Evolutionary conservation across 768 basidiomycete species (phyloP).

Genomic region (Lactarius hengduanensis): DNA sequence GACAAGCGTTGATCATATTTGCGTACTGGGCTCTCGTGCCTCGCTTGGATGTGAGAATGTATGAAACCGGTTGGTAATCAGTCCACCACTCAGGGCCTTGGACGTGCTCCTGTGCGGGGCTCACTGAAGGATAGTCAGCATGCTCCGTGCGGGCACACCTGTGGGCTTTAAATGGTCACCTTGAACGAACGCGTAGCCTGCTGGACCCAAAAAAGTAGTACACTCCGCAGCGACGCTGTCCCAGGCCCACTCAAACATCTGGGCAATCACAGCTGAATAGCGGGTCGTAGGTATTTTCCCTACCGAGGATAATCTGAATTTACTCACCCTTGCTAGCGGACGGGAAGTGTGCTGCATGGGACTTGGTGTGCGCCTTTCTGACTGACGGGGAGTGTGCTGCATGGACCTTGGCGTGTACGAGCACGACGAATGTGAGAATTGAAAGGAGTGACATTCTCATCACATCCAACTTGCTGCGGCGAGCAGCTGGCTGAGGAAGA

Average conservation of each 20-base stretch:
- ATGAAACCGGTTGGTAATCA: conserved; percentile 69
- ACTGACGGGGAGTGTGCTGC: background rate
- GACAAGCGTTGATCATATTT: conserved; percentile 43
- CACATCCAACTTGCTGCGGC: background rate
- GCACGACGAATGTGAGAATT: background rate
- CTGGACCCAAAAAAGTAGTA: conserved; percentile 61
- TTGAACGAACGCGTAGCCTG: conserved; percentile 65
- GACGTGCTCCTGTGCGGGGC: conserved; percentile 59
- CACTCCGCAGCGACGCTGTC: conserved; percentile 60
- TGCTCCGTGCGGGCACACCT: background rate
- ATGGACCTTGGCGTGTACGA: background rate
- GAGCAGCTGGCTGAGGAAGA: background rate
- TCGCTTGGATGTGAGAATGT: conserved; percentile 62
- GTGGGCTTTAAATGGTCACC: conserved; percentile 34
- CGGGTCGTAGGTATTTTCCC: background rate
- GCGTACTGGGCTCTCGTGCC: conserved; percentile 54
- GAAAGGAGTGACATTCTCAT: conserved; percentile 5
- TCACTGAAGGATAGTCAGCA: conserved; percentile 32
- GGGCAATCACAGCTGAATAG: conserved; percentile 50
- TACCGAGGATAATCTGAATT: too few species aligned
- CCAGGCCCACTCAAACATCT: conserved; percentile 69
- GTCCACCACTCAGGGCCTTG: conserved; percentile 69
- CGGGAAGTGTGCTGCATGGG: background rate
- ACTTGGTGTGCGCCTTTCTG: too few species aligned
- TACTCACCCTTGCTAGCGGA: conserved; percentile 4